Evolutionary conservation across 345 rosid genomes (phyloP).

Genomic region (Syzygium jambos): DNA sequence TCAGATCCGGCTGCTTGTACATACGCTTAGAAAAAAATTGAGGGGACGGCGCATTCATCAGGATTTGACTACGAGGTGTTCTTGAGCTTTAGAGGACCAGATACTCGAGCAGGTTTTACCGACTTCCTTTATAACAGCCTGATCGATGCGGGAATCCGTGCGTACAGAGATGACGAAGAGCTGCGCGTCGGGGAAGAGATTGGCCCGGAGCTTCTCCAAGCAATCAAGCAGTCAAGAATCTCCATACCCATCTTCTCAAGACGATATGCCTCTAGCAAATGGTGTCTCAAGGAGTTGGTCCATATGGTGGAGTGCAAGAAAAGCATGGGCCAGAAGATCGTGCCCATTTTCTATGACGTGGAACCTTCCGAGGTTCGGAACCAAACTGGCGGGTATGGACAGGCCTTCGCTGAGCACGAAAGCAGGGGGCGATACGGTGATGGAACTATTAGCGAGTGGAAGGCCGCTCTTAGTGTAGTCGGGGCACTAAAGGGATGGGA

Average conservation of each 20-base stretch:
- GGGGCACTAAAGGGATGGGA: not conserved
- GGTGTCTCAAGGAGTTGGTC: not conserved
- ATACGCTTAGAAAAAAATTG: not conserved
- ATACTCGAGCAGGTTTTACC: not conserved
- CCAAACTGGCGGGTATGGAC: not conserved
- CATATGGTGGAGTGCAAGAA: not conserved
- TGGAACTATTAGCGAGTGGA: not conserved
- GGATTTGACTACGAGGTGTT: not conserved
- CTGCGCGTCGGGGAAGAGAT: not conserved
- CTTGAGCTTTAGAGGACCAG: not conserved
- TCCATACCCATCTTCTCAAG: not conserved
- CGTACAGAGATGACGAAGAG: not conserved
- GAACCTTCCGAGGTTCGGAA: rapidly evolving
- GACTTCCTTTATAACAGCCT: not conserved
- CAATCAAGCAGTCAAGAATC: not conserved
- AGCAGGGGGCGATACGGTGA: rapidly evolving
- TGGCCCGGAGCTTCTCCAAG: not conserved
- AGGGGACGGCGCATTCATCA: not conserved
- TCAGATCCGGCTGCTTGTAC: not conserved
- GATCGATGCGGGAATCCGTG: not conserved
- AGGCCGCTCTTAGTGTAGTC: not conserved
- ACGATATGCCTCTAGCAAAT: not conserved
- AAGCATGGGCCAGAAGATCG: not conserved
- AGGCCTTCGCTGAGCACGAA: not conserved
- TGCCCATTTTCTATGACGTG: not conserved